Base-by-base conservation (phyloP, 2,329 filamentous ascomycete species). In the Epichloe gansuensis region DNA sequence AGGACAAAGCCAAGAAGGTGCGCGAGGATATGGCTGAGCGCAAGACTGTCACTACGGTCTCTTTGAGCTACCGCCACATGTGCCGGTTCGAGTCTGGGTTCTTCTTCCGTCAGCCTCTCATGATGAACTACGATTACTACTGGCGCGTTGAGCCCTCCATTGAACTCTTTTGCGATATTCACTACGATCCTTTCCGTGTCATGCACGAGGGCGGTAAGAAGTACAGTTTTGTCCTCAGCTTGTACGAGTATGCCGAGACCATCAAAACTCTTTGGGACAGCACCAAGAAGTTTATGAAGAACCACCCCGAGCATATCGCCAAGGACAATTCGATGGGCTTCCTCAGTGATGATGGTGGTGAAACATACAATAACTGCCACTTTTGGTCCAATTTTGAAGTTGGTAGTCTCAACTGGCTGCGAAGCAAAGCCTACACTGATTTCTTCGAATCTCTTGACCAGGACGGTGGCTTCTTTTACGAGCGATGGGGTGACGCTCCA, bases 381-480 rank as follows among this genome's bases (percentile, higher is more conserved):
- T 96, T 98, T 87, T 98, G 93, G 93, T 97, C 91, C 65, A 98
- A 98, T 76, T 98, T 98, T 61, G 93, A 98, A 69, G 85, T 98
- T 60, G 93, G 91, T 58, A 94, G 86, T 71, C 78, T 98, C 41
- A 81, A 94, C 63, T 98, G 93, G 90, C 81, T 98, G 52, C 85
- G 93, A 58, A 93, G 88, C 59, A 76, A 91, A 67, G 79, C 87
- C 23, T 98, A 98, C 72, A 72, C 85, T 45, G 91, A 97, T 70
- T 98, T 83, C 74, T 98, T 98, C 64, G 81, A 91, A 49, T 79
- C 82, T 5, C 81, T 98, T 34, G 93, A 98, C 69, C 75, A 81
- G 60, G 90, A 95, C 51, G 93, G 93, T 58, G 93, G 93, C 57
- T 98, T 98, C 80, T 97, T 96, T 77, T 97, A 97, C 69, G 93